Evolutionary conservation across 441 rosid species (phyloP).

Genomic region (Croton setiger): DNA sequence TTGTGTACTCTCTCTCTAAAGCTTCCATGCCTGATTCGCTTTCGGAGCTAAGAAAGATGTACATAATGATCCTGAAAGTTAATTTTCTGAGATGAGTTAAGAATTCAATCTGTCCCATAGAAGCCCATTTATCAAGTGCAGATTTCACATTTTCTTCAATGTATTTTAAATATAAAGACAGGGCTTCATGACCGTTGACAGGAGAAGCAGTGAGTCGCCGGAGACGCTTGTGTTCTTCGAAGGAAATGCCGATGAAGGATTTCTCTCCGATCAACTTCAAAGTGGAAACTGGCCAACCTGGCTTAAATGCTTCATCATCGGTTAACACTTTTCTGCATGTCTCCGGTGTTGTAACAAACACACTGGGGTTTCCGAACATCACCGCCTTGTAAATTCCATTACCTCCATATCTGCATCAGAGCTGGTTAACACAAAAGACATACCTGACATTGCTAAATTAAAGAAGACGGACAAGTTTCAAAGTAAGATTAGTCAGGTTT

Average conservation of each 20-base stretch:
- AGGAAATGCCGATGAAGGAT: conserved; percentile 66
- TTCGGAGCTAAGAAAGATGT: conserved; percentile 74
- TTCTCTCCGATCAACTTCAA: conserved; percentile 66
- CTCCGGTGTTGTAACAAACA: conserved; percentile 69
- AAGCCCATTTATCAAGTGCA: conserved; percentile 63
- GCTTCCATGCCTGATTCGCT: conserved; percentile 62
- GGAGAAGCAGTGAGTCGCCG: conserved; percentile 73
- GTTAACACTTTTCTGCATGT: conserved; percentile 55
- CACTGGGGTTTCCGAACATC: conserved; percentile 83
- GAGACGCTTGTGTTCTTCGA: conserved; percentile 80
- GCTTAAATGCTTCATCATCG: conserved; percentile 66
- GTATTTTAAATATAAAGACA: conserved; percentile 51
- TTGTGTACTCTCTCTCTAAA: conserved; percentile 66
- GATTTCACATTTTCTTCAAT: conserved; percentile 60
- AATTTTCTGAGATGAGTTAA: conserved; percentile 65
- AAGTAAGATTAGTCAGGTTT: no score
- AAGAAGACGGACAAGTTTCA: no score
- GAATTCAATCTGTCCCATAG: conserved; percentile 64
- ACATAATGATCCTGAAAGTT: conserved; percentile 74
- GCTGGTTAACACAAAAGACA: no score
- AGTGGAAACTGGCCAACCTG: conserved; percentile 84
- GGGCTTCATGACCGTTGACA: conserved; percentile 77
- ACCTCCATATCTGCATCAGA: conserved; percentile 50
- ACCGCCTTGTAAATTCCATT: conserved; percentile 68
- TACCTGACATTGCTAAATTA: no score